Base-by-base conservation (phyloP, 108 stramenopile species). In the Nitzschia inconspicua region DNA sequence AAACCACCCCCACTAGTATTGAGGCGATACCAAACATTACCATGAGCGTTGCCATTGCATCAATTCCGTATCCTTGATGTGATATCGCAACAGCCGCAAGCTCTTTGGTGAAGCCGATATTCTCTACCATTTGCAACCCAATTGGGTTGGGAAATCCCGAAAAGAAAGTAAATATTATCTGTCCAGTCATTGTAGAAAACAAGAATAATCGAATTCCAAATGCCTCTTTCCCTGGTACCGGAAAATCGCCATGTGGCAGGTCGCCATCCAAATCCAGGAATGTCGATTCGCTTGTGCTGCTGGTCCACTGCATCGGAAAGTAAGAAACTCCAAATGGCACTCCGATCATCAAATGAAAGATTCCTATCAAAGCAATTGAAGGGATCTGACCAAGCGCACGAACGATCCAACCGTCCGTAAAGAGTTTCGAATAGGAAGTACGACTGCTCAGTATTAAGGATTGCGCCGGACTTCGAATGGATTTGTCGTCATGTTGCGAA, bases 101-200 rank as follows among this genome's bases (percentile, higher is more conserved):
- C n/a, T 66, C 65, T 29, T 85, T 80, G 51, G 63, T 78, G 52
- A 93, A 93, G 9, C 87, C 87, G 2, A 89, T 83, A 55, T 93
- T 93, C 63, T 93, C 91, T 3, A 93, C 84, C 91, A 93, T 89
- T 59, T 86, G 83, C 28, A 88, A 56, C 10, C 82, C 86, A 36
- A 85, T 68, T 14, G 84, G 70, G 74, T 78, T 80, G 18, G 61
- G 32, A 68, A 93, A 89, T 18, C 70, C 78, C 10, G 74, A 77
- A 28, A 60, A 54, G 55, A 66, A 84, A 11, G 86, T 83, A 47
- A 82, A 65, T 8, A 71, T 72, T 36, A 88, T 13, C 63, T 89
- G 90, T 9, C 77, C 84, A 16, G 86, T 52, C 4, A 79, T 65
- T n/a, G 88, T 86, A 24, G 73, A 35, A 61, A 84, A 82, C 44